A percentile compares a stretch with the other conserved stretches of the same genome.
Conservation (phyloP, 441 rosid genomes). For the Erysimum pusillum region DNA sequence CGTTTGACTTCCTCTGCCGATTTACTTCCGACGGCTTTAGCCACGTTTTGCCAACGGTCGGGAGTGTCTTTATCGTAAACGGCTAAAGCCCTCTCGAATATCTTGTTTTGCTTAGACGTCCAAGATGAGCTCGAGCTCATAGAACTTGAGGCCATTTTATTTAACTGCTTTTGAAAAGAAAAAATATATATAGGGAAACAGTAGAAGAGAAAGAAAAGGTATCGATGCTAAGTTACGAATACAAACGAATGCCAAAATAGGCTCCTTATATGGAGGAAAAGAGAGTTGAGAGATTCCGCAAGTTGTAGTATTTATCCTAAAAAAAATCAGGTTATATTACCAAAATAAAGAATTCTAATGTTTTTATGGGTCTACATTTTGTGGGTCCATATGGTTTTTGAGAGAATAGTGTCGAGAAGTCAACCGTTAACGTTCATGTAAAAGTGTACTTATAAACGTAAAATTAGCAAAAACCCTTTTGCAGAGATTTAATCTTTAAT, state of each 20-base stretch:
- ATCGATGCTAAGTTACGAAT: constrained; percentile 34
- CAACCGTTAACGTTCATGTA: constrained; percentile 10
- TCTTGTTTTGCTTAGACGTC: constrained; percentile 52
- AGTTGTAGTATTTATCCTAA: constrained; percentile 40
- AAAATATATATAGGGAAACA: constrained; percentile 27
- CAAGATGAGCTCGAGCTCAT: constrained; percentile 43
- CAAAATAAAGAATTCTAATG: constrained; percentile 9
- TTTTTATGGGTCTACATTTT: constrained; percentile 42
- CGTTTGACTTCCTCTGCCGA: constrained; percentile 55
- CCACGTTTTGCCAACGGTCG: constrained; percentile 56
- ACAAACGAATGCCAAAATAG: constrained; percentile 41
- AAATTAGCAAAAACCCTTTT: neutral
- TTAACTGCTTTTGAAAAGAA: neutral
- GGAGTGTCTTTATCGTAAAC: constrained; percentile 49
- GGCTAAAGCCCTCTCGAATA: constrained; percentile 55
- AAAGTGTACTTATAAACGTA: neutral
- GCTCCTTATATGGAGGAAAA: constrained; percentile 47
- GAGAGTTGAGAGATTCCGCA: constrained; percentile 39
- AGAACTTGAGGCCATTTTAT: constrained; percentile 47
- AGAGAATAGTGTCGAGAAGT: constrained; percentile 8
- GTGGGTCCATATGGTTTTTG: constrained; percentile 38
- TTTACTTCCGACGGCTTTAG: constrained; percentile 51
- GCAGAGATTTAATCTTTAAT: neutral
- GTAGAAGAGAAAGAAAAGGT: constrained; percentile 27
- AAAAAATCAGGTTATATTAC: constrained; percentile 1